Evolutionary conservation across 164 flowering plant genomes (phyloP).

Genomic region (Vitis rupestris): DNA sequence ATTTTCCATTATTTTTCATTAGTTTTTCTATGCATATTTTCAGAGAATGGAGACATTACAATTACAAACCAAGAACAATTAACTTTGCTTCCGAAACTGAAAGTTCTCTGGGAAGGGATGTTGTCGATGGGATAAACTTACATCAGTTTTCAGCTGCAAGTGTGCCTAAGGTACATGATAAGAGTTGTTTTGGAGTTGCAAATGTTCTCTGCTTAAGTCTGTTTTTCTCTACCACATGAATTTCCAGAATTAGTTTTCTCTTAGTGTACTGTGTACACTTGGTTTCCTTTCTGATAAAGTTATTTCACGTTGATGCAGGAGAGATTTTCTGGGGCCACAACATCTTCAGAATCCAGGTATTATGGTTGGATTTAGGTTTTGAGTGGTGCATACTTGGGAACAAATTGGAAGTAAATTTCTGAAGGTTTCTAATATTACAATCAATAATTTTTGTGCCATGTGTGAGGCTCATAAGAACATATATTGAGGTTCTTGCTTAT

Average conservation of each 20-base stretch:
- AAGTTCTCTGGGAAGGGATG: constrained; percentile 27
- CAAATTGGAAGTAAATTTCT: no score
- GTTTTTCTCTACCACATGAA: no score
- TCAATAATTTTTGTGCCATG: no score
- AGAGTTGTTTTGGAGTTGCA: no score
- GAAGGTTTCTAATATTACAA: no score
- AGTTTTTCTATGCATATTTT: background rate
- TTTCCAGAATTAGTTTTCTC: background rate
- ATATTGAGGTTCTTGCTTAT: no score
- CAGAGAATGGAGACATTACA: constrained; percentile 77
- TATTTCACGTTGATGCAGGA: constrained; percentile 29
- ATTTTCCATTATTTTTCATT: no score
- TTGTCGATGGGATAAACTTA: constrained; percentile 33
- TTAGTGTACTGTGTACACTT: background rate
- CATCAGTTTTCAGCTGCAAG: constrained; percentile 79
- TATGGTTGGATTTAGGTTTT: background rate
- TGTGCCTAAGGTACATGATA: constrained; percentile 58
- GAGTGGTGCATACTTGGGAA: no score
- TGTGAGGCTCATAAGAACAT: no score
- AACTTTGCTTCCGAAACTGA: constrained; percentile 45
- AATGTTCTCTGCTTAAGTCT: no score
- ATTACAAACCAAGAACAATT: constrained; percentile 51
- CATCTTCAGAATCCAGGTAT: constrained; percentile 37
- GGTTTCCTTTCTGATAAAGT: background rate
- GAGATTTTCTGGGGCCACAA: constrained; percentile 6